phyloP scores from a whole-genome alignment of 2,329 filamentous ascomycete species.

The Cytospora piceae region DNA sequence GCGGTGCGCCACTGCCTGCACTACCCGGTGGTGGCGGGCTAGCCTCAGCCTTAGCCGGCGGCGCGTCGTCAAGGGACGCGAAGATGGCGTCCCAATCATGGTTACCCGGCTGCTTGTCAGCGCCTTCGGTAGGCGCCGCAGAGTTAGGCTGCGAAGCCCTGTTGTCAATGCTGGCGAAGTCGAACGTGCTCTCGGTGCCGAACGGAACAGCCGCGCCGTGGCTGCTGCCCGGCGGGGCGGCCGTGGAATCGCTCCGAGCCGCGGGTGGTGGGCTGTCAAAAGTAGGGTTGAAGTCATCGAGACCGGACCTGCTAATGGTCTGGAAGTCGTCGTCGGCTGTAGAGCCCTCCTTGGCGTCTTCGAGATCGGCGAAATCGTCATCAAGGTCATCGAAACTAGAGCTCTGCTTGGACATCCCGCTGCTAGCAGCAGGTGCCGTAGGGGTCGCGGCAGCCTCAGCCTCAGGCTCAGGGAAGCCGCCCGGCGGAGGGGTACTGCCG shows the following conservation, averaged over 20 bases:
- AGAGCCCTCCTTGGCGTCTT: conserved; percentile 81
- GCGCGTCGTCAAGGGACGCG: conserved; percentile 69
- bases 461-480: conserved; percentile 29
- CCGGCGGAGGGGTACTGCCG: conserved; percentile 38
- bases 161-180: conserved; percentile 55
- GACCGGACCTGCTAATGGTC: conserved; percentile 69
- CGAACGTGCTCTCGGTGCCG: conserved; percentile 60
- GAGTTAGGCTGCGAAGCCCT: conserved; percentile 39
- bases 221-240: conserved; percentile 34
- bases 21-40: conserved; percentile 34
- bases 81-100: conserved; percentile 98
- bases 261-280: conserved; percentile 72
- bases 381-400: conserved; percentile 75
- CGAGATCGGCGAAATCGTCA: conserved; percentile 79
- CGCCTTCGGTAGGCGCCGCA: conserved; percentile 43
- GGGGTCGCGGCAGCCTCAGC: conserved; percentile 40
- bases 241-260: conserved; percentile 58
- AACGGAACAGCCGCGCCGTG: conserved; percentile 40
- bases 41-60: conserved; percentile 34
- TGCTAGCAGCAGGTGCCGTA: conserved; percentile 39
- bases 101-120: conserved; percentile 48
- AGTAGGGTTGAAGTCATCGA: conserved; percentile 80
- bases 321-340: conserved; percentile 83
- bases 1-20: conserved; percentile 31
- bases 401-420: conserved; percentile 46